Evolutionary conservation across 2,329 filamentous ascomycete species (phyloP).

Genomic region (Alternaria infectoria): DNA sequence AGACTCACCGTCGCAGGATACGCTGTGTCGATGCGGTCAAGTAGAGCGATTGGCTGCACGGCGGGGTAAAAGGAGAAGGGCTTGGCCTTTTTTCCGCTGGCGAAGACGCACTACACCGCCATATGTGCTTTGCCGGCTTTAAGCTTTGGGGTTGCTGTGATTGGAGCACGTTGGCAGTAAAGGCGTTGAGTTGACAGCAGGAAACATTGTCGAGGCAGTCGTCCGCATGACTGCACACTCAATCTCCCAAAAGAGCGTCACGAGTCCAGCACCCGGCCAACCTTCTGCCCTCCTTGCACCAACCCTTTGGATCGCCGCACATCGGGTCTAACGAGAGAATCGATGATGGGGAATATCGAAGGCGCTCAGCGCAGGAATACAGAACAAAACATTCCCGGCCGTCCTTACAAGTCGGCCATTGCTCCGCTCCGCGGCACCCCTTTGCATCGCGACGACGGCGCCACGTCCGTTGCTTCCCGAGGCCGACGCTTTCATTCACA

Average conservation of each 20-base stretch:
- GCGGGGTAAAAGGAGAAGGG: neutral
- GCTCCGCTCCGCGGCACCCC: neutral
- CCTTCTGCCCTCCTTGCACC: neutral
- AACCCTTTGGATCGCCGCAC: neutral
- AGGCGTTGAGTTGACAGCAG: neutral
- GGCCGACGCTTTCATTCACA: neutral
- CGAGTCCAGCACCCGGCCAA: conserved; percentile 2
- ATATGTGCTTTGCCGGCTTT: conserved; percentile 10
- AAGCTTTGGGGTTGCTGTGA: conserved; percentile 2
- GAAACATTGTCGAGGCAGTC: conserved; percentile 10
- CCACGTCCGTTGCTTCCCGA: conserved; percentile 1
- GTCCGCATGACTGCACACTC: conserved; percentile 3
- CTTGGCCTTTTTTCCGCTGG: neutral
- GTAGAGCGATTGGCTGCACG: conserved; percentile 4
- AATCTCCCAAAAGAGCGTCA: neutral
- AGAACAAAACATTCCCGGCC: neutral
- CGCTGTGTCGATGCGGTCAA: conserved; percentile 3
- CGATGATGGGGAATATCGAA: neutral
- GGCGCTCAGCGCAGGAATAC: neutral
- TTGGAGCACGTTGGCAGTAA: neutral
- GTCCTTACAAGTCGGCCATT: conserved; percentile 2
- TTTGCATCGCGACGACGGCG: neutral
- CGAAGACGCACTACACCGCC: conserved; percentile 9
- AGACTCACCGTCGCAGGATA: neutral
- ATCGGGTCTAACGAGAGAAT: neutral